Evolutionary conservation across 2,329 filamentous ascomycete genomes (phyloP).

Genomic region (Apiospora sp.): DNA sequence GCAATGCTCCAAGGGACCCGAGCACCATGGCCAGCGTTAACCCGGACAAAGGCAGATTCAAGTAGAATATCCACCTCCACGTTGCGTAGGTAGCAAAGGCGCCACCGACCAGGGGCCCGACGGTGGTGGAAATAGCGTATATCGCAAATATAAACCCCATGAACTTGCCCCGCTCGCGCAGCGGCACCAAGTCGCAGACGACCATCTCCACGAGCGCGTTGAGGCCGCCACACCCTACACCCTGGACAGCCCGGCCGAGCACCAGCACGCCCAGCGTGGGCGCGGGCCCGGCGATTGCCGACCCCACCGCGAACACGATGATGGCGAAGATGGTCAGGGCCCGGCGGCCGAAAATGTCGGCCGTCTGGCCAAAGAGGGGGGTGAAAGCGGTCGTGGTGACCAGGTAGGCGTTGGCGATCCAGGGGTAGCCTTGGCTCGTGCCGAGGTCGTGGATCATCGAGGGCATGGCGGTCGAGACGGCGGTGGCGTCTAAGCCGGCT

Average conservation of each 20-base stretch:
- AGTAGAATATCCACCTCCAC: slow-evolving; percentile 73
- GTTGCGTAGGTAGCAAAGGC: slow-evolving; percentile 58
- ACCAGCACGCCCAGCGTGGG: slow-evolving; percentile 42
- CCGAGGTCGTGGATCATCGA: neutral
- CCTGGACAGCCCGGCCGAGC: slow-evolving; percentile 53
- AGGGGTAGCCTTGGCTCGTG: neutral
- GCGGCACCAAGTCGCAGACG: slow-evolving; percentile 47
- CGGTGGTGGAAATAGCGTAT: slow-evolving; percentile 60
- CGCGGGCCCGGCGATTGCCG: neutral
- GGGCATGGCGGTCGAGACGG: neutral
- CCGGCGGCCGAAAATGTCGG: neutral
- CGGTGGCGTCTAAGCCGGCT: neutral
- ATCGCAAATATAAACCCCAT: slow-evolving; percentile 37
- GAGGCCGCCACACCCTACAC: slow-evolving; percentile 28
- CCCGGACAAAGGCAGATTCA: slow-evolving; percentile 62
- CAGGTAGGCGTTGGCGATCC: neutral
- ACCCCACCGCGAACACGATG: neutral
- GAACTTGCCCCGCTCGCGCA: slow-evolving; percentile 44
- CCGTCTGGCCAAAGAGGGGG: slow-evolving; percentile 52
- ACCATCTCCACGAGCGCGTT: neutral
- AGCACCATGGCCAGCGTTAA: slow-evolving; percentile 62
- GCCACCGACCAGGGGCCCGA: slow-evolving; percentile 60
- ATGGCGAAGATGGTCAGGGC: neutral
- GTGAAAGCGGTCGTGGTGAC: neutral
- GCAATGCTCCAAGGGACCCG: neutral